phyloP scores from a whole-genome alignment of 139 green algal species.

The Coelastrella sp. region DNA sequence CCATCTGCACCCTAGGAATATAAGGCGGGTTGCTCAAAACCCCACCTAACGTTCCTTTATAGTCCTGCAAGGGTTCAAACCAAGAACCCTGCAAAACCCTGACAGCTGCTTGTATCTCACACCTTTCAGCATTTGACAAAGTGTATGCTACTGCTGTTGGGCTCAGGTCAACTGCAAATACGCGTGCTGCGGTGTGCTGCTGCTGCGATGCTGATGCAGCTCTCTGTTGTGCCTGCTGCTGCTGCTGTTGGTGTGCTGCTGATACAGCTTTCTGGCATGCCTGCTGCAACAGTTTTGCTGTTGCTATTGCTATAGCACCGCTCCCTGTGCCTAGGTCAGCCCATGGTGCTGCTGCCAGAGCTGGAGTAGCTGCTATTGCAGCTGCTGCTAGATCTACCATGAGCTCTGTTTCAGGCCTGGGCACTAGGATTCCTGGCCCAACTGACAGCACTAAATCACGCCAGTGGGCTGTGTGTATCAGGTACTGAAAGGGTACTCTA shows the following conservation, averaged over 20 bases:
- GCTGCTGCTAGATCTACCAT: constrained; percentile 78
- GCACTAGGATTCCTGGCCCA: constrained; percentile 89
- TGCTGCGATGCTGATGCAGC: neutral
- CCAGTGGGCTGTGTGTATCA: constrained; percentile 87
- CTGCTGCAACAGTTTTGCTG: constrained; percentile 71
- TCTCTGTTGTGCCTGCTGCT: neutral
- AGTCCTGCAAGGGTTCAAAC: constrained; percentile 73
- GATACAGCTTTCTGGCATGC: neutral
- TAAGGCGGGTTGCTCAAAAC: constrained; percentile 96
- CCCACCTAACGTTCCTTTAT: constrained; percentile 69
- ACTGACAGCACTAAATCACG: constrained; percentile 83
- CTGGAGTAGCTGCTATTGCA: constrained; percentile 46
- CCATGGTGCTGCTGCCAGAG: constrained; percentile 70
- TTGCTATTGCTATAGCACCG: constrained; percentile 84
- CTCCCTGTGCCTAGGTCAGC: constrained; percentile 93
- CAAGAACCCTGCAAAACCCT: constrained; percentile 74
- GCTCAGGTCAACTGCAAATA: constrained; percentile 79
- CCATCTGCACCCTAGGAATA: constrained; percentile 79
- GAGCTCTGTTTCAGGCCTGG: constrained; percentile 93
- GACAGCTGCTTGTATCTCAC: constrained; percentile 43
- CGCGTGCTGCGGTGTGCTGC: constrained; percentile 54
- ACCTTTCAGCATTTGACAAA: constrained; percentile 64
- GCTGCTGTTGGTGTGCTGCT: neutral
- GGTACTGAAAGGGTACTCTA: constrained; percentile 92
- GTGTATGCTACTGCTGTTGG: constrained; percentile 65